Base-by-base conservation (phyloP, 768 basidiomycete species). In the Daedaleopsis sinensis region DNA sequence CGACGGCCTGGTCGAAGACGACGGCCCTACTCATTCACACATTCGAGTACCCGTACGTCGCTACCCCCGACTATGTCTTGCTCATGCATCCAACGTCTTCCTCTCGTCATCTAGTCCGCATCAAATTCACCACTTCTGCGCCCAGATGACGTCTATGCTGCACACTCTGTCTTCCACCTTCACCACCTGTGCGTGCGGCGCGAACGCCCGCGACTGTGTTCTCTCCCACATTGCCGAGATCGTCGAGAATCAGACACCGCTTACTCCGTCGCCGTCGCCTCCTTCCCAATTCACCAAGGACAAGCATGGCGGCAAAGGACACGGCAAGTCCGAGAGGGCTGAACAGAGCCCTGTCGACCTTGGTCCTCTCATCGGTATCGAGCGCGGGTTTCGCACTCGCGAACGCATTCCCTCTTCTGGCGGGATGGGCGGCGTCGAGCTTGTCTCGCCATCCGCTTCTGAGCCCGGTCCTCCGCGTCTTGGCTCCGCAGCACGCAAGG, bases 141-240 rank as follows among this genome's bases (percentile, higher is more conserved):
- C 81, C 32, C 89, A 90, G 67, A 84, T 90, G 76, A 80, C 87
- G 0, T 84, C 86, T 24, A 86, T 91, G 69, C 80, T 91, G 0
- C 88, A 90, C 57, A 80, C 87, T 7, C 80, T 91, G 55, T 78
- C 84, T 8, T 86, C 85, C 18, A 89, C 87, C 0, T 91, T 91
- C 67, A 86, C 87, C 4, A 87, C 87, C 1, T 91, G 90, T 57
- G 90, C 90, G 0, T 91, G 90, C 64, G 90, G 90, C 7, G 77
- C 82, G 11, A 78, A 78, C 6, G 80, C 87, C 5, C 78, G 77
- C 36, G 84, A 88, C 55, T 92, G 90, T 66, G 88, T 84, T 2
- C 71, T 89, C 24, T 78, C 75, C 13, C 79, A 83, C n/a, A 87
- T 90, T 82, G 83, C 82, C 15, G 77, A 77, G n/a, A 86, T 90